Conservation (phyloP, 805 yeast genomes). For the Hanseniaspora thailandica region DNA sequence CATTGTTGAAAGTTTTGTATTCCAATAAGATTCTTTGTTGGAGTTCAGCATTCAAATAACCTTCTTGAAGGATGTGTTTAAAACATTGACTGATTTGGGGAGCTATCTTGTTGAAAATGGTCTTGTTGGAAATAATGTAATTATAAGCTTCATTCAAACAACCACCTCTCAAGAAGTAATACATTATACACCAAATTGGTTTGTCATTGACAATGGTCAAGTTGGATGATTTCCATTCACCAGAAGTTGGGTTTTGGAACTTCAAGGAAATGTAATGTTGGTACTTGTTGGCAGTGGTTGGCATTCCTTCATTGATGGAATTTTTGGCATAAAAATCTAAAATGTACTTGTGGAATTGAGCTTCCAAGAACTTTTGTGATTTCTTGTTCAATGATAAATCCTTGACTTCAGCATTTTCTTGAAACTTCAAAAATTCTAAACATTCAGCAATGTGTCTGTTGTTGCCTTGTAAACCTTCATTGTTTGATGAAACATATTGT, state of each 20-base stretch:
- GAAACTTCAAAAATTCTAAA: constrained; percentile 52
- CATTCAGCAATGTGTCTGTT: constrained; percentile 63
- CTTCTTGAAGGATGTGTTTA: constrained; percentile 50
- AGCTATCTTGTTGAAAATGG: constrained; percentile 72
- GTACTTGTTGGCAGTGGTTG: constrained; percentile 62
- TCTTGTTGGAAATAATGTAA: constrained; percentile 49
- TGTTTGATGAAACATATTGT: background rate
- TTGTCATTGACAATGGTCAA: constrained; percentile 61
- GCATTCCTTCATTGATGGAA: constrained; percentile 50
- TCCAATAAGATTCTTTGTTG: constrained; percentile 63
- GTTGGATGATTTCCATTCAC: constrained; percentile 42
- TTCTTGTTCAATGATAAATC: constrained; percentile 9
- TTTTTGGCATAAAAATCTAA: constrained; percentile 50
- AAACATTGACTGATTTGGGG: constrained; percentile 71
- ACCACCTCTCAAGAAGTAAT: constrained; percentile 77
- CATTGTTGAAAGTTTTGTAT: constrained; percentile 69
- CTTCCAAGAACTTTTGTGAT: constrained; percentile 44
- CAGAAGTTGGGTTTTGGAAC: constrained; percentile 32
- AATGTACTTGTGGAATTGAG: constrained; percentile 64
- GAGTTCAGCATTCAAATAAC: constrained; percentile 51
- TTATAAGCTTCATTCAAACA: constrained; percentile 65
- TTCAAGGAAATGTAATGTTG: constrained; percentile 45
- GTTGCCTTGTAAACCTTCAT: constrained; percentile 37
- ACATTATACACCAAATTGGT: constrained; percentile 91
- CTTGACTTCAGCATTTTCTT: constrained; percentile 17